These are phyloP conservation scores for Lepidium sativum DNA, from an alignment of 345 rosid genomes.

Conservation along the genomic window DNA sequence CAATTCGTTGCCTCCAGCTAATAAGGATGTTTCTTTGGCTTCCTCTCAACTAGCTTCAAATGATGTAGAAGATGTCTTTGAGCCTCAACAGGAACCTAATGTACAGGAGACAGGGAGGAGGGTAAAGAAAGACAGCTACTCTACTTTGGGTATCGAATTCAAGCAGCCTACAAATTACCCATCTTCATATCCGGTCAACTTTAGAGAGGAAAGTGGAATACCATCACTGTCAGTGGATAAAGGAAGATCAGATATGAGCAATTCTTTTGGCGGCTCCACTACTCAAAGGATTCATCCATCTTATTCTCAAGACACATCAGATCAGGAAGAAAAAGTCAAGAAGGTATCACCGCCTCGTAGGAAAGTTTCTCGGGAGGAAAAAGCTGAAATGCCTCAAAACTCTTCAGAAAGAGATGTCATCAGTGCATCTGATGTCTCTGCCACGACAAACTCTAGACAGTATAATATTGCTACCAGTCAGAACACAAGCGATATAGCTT, in stretches of 20 bases:
- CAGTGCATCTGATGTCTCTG: conserved; percentile 38
- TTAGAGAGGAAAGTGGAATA: conserved; percentile 49
- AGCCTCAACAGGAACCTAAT: conserved; percentile 47
- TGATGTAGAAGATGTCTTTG: conserved; percentile 46
- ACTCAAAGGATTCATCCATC: conserved; percentile 41
- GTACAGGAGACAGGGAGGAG: conserved; percentile 35
- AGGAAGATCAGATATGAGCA: conserved; percentile 46
- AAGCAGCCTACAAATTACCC: conserved; percentile 41
- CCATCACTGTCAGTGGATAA: conserved; percentile 44
- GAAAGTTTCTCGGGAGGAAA: conserved; percentile 71
- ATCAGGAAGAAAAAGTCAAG: conserved; percentile 67
- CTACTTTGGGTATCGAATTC: conserved; percentile 36
- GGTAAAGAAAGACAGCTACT: conserved; percentile 52
- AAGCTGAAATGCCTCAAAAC: conserved; percentile 48
- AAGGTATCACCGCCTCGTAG: conserved; percentile 79
- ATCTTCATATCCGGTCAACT: conserved; percentile 36
- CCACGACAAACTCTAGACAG: conserved; percentile 34
- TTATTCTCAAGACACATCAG: conserved; percentile 44
- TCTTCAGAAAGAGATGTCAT: conserved; percentile 41
- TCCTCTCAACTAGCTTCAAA: conserved; percentile 36
- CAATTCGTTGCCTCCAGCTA: conserved; percentile 37
- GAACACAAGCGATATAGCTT: conserved; percentile 35
- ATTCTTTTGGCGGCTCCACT: conserved; percentile 39
- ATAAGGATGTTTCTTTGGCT: conserved; percentile 46
- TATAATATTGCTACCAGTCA: conserved; percentile 29